Evolutionary conservation across 1,139 yeast genomes (phyloP).

Genomic region (Protomyces pachydermus): DNA sequence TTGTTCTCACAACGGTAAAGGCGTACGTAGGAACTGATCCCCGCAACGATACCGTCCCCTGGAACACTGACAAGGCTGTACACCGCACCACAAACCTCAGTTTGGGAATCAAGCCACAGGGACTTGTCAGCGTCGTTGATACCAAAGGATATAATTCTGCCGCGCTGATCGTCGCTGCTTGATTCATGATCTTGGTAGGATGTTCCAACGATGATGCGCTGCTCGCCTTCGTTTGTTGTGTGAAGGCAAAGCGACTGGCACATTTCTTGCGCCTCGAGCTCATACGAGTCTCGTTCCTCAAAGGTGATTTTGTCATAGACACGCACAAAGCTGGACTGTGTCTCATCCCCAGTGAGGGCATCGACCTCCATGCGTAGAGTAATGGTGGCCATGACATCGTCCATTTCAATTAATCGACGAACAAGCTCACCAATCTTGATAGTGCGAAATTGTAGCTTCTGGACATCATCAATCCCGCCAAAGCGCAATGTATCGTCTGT

Average conservation of each 20-base stretch:
- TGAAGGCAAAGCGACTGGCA: constrained; percentile 31
- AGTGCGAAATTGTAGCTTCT: constrained; percentile 33
- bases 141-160: constrained; percentile 32
- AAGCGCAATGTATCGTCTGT: constrained; percentile 29
- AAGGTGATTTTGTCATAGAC: constrained; percentile 30
- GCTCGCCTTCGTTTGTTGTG: constrained; percentile 23
- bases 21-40: constrained; percentile 32
- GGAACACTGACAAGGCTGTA: constrained; percentile 30
- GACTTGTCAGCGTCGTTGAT: constrained; percentile 25
- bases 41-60: constrained; percentile 29
- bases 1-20: constrained; percentile 2
- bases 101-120: constrained; percentile 28
- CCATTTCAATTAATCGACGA: constrained; percentile 28
- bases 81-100: constrained; percentile 32
- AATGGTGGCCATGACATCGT: constrained; percentile 29
- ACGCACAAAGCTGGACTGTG: constrained; percentile 30
- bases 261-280: constrained; percentile 32
- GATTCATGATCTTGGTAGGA: constrained; percentile 29
- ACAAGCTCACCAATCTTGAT: constrained; percentile 32
- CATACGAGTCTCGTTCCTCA: constrained; percentile 27
- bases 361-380: constrained; percentile 32
- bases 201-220: constrained; percentile 33
- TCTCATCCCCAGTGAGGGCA: constrained; percentile 31
- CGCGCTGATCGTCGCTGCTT: constrained; percentile 30
- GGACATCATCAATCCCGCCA: constrained; percentile 32